These are phyloP conservation scores for Hsuehochloa calcarea DNA, from an alignment of 176 grass and related monocot species.

Conservation along the genomic window DNA sequence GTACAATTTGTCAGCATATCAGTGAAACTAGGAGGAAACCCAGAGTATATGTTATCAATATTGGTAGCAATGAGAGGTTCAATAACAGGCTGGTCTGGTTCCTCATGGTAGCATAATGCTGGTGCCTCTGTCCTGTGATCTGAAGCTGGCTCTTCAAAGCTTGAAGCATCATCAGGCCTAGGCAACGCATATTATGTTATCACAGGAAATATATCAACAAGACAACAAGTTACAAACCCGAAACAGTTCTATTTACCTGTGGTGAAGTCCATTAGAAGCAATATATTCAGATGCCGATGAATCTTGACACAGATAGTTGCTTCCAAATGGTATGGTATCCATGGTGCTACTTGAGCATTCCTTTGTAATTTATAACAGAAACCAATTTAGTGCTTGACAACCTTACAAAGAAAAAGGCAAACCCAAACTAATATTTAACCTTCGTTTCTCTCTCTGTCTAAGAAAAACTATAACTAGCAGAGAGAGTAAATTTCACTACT, in stretches of 20 bases:
- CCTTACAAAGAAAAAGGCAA: constrained; percentile 12
- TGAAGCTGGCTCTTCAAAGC: constrained; percentile 38
- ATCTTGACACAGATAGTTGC: constrained; percentile 45
- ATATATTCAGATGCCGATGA: constrained; percentile 55
- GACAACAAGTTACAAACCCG: not conserved
- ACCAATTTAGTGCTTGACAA: constrained; percentile 19
- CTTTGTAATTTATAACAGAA: constrained; percentile 21
- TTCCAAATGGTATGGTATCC: constrained; percentile 49
- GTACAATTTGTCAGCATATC: constrained; percentile 57
- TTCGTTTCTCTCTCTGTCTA: not conserved
- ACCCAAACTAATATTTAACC: not conserved
- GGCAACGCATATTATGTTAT: constrained; percentile 19
- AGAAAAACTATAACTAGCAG: not conserved
- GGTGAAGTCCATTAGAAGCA: constrained; percentile 48
- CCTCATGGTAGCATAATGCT: constrained; percentile 37
- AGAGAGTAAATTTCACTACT: not conserved
- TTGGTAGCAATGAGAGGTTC: constrained; percentile 30
- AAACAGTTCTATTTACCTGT: constrained; percentile 38
- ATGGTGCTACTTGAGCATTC: constrained; percentile 42
- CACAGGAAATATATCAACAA: not conserved
- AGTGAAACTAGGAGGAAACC: constrained; percentile 52
- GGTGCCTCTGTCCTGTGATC: constrained; percentile 27
- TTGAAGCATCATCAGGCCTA: constrained; percentile 37
- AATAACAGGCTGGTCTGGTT: constrained; percentile 22
- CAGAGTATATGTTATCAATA: constrained; percentile 37